A percentile compares a stretch with the other conserved stretches of the same genome.
phyloP scores from a whole-genome alignment of 345 rosid genomes.

The Eucalyptus erythrocorys region DNA sequence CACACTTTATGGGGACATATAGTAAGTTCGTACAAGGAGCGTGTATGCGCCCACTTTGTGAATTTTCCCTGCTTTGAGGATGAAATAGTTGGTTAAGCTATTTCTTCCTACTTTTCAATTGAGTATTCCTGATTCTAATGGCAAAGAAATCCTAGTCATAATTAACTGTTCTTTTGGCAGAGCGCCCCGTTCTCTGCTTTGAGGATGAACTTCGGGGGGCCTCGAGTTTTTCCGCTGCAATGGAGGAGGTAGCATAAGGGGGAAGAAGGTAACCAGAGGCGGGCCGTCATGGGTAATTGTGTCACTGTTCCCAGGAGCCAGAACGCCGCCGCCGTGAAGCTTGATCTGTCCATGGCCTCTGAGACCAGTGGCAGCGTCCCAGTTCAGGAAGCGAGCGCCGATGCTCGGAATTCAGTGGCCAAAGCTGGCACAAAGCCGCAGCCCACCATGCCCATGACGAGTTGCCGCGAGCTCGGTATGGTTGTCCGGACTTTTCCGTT shows the following conservation, averaged over 20 bases:
- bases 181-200: conserved; percentile 68
- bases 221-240: background rate
- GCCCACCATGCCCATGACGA: background rate
- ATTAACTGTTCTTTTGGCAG: conserved; percentile 20
- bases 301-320: conserved; percentile 8
- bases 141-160: background rate
- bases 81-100: too few species aligned
- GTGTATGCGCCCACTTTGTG: too few species aligned
- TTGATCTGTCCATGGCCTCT: background rate
- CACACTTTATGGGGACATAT: too few species aligned
- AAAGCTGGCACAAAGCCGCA: background rate
- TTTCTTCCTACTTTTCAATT: background rate
- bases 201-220: background rate
- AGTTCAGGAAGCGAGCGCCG: background rate
- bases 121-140: background rate
- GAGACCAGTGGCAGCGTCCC: background rate
- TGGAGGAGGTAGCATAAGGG: background rate
- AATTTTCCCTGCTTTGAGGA: too few species aligned
- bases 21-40: too few species aligned
- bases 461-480: background rate
- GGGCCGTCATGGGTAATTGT: conserved; percentile 30
- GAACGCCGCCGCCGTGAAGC: conserved; percentile 8
- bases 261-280: background rate
- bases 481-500: background rate
- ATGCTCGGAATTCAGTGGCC: background rate